phyloP scores from a whole-genome alignment of 352 stramenopile species.

The Globisporangium paroecandrum region DNA sequence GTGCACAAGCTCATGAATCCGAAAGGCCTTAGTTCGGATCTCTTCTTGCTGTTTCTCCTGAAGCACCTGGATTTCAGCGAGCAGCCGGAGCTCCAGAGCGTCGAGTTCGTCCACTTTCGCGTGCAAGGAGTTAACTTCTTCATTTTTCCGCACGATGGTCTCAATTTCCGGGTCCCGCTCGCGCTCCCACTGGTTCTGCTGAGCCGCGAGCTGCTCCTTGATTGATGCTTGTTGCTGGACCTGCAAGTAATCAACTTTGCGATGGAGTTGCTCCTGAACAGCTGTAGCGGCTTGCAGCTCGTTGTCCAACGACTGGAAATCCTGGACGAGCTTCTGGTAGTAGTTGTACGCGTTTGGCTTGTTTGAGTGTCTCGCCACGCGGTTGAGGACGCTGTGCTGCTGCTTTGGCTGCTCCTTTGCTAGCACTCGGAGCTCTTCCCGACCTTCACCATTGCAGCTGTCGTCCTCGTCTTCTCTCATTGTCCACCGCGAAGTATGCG shows the following conservation, averaged over 20 bases:
- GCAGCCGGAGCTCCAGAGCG: slow-evolving; percentile 34
- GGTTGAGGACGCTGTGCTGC: background rate
- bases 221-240: slow-evolving; percentile 13
- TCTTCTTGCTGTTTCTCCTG: slow-evolving; percentile 37
- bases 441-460: background rate
- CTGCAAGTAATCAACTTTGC: slow-evolving; percentile 15
- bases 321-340: slow-evolving; percentile 51
- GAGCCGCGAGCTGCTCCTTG: background rate
- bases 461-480: slow-evolving; percentile 6
- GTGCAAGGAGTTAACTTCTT: slow-evolving; percentile 21
- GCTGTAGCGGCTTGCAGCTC: slow-evolving; percentile 26
- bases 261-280: slow-evolving; percentile 8
- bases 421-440: background rate
- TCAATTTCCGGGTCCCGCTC: slow-evolving; percentile 40
- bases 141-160: slow-evolving; percentile 26
- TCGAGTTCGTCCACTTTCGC: slow-evolving; percentile 28
- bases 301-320: slow-evolving; percentile 41
- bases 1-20: slow-evolving; percentile 45
- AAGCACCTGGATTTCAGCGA: slow-evolving; percentile 47
- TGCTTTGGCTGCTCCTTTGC: background rate
- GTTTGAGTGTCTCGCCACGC: background rate
- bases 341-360: slow-evolving; percentile 41
- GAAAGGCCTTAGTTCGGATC: slow-evolving; percentile 35
- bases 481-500: background rate
- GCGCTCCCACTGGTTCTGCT: slow-evolving; percentile 32